Conservation (phyloP, 768 basidiomycete genomes). For the Naematelia aurantialba region DNA sequence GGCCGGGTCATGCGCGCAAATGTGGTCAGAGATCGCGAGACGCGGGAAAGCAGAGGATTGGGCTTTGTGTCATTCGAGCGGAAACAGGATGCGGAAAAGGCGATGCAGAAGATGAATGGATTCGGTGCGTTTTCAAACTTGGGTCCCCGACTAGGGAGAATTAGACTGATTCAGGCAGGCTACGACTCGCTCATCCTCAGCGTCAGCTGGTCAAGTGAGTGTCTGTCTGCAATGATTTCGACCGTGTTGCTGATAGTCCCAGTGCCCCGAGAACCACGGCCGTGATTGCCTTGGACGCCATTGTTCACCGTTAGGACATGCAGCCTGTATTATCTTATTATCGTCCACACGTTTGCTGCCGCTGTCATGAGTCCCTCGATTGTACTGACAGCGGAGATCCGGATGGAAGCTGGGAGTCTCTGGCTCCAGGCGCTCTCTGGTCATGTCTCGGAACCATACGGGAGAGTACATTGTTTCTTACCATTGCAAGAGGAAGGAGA, state of each 20-base stretch:
- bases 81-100: constrained; percentile 69
- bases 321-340: not conserved
- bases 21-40: constrained; percentile 90
- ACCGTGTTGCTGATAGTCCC: not conserved
- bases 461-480: no score
- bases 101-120: constrained; percentile 87
- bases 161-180: not conserved
- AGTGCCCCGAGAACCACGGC: not conserved
- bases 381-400: no score
- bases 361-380: no score
- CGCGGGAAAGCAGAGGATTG: constrained; percentile 91
- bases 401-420: no score
- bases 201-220: not conserved
- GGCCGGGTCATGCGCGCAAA: constrained; percentile 84
- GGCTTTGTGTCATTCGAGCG: constrained; percentile 96
- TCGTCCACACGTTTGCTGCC: no score
- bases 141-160: not conserved
- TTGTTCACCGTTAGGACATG: no score
- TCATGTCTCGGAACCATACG: no score
- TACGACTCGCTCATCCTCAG: not conserved
- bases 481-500: no score
- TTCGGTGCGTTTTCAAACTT: constrained; percentile 54
- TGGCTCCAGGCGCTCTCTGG: no score
- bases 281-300: not conserved
- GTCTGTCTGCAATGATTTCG: not conserved